Evolutionary conservation across 2,329 filamentous ascomycete species (phyloP).

Genomic region (Neocucurbitaria cava): DNA sequence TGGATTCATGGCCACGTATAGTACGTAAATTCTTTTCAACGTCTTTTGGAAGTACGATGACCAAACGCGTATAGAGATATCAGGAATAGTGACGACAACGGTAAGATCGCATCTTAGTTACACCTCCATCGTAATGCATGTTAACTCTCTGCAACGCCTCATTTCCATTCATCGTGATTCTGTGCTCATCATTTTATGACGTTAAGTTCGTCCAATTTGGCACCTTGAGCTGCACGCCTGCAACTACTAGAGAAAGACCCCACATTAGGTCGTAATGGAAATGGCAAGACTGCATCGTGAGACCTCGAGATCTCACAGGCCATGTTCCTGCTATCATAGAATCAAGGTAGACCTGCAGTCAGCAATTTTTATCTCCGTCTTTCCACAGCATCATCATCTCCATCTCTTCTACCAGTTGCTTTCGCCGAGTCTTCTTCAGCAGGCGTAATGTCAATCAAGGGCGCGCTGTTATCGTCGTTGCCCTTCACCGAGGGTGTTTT

Average conservation of each 20-base stretch:
- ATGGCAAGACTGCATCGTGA: not conserved
- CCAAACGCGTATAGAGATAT: not conserved
- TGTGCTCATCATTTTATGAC: not conserved
- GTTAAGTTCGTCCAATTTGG: slow-evolving; percentile 1
- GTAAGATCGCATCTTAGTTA: not conserved
- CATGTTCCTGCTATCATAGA: no score
- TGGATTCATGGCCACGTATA: not conserved
- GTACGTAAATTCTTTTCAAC: not conserved
- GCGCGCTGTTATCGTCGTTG: slow-evolving; percentile 8
- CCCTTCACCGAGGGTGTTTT: slow-evolving; percentile 24
- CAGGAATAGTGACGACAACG: not conserved
- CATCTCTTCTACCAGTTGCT: slow-evolving; percentile 17
- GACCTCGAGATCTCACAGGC: not conserved
- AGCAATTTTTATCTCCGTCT: slow-evolving; percentile 17
- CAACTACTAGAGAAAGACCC: not conserved
- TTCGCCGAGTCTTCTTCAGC: slow-evolving; percentile 28
- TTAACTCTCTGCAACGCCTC: not conserved
- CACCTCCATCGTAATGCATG: not conserved
- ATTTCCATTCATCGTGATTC: not conserved
- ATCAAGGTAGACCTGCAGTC: not conserved
- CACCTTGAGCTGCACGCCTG: not conserved
- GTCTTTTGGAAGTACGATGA: not conserved
- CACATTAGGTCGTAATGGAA: not conserved
- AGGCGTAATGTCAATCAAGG: slow-evolving; percentile 35
- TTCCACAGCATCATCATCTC: slow-evolving; percentile 11